A percentile compares a stretch with the other conserved stretches of the same genome.
These are phyloP conservation scores for Lizonia empirigonia DNA, from an alignment of 2,329 filamentous ascomycete genomes.

Conservation along the genomic window DNA sequence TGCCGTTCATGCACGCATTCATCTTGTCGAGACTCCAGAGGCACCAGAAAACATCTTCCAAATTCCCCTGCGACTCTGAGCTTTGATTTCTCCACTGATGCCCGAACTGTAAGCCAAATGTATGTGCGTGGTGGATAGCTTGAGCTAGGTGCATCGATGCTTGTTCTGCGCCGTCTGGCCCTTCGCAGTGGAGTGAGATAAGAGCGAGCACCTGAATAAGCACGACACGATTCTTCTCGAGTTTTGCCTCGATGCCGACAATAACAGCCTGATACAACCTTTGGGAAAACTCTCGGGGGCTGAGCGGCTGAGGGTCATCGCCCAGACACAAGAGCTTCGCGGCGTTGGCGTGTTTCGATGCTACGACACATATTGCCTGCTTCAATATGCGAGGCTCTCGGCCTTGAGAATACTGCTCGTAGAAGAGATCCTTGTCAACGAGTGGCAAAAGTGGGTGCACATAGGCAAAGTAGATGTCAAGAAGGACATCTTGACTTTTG, in stretches of 20 bases:
- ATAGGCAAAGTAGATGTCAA: constrained; percentile 54
- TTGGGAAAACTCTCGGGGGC: constrained; percentile 53
- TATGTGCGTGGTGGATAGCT: constrained; percentile 58
- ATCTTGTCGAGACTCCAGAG: constrained; percentile 57
- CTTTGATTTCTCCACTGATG: constrained; percentile 49
- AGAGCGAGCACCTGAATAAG: constrained; percentile 55
- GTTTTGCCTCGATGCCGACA: constrained; percentile 49
- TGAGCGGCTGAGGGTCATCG: constrained; percentile 41
- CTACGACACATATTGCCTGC: constrained; percentile 56
- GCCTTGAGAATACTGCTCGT: constrained; percentile 44
- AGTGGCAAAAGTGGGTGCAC: constrained; percentile 56
- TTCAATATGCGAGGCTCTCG: constrained; percentile 48
- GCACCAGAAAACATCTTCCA: constrained; percentile 57
- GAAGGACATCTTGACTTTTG: constrained; percentile 45
- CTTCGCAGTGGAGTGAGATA: constrained; percentile 55
- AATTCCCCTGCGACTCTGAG: constrained; percentile 46
- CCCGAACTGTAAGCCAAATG: constrained; percentile 54
- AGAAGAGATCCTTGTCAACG: constrained; percentile 52
- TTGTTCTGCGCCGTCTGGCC: constrained; percentile 54
- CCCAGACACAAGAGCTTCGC: constrained; percentile 48
- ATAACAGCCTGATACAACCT: constrained; percentile 52
- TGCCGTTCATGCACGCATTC: constrained; percentile 55
- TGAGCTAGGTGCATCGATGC: constrained; percentile 55
- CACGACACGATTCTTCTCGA: constrained; percentile 53
- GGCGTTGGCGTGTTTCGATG: constrained; percentile 55